A percentile compares a stretch with the other conserved stretches of the same genome.
These are phyloP conservation scores for Escovopsis sp. DNA, from an alignment of 2,329 filamentous ascomycete species.

Conservation along the genomic window DNA sequence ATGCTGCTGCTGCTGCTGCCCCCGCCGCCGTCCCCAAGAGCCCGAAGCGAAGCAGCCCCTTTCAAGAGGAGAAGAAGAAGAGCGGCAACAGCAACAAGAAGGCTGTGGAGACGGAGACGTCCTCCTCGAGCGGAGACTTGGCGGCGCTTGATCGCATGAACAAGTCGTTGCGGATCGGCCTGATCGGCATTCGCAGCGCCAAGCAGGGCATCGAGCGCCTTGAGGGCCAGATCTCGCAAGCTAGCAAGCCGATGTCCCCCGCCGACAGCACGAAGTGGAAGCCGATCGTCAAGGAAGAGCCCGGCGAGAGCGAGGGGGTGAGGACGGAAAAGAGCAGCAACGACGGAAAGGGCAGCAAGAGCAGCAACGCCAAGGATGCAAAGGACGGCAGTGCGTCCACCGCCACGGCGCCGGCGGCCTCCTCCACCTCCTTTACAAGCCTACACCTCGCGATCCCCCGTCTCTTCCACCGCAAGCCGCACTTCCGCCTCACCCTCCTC, in stretches of 20 bases:
- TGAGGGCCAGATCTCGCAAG: conserved; percentile 33
- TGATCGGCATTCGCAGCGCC: conserved; percentile 36
- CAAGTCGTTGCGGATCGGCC: conserved; percentile 33
- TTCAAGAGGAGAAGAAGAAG: conserved; percentile 9
- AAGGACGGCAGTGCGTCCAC: conserved; percentile 7
- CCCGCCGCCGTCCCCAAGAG: neutral
- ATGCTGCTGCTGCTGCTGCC: neutral
- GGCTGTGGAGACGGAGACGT: conserved; percentile 6
- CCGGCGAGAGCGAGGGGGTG: no score
- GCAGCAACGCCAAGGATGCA: neutral
- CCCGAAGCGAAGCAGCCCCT: conserved; percentile 1
- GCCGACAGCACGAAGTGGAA: neutral
- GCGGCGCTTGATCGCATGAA: conserved; percentile 34
- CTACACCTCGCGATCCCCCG: conserved; percentile 29
- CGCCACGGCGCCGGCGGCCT: conserved; percentile 3
- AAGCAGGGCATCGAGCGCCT: conserved; percentile 44
- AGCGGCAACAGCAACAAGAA: conserved; percentile 1
- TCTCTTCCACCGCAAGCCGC: conserved; percentile 28
- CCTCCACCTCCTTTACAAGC: conserved; percentile 16
- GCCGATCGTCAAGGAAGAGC: no score
- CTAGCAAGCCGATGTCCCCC: conserved; percentile 13
- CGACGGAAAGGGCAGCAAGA: conserved; percentile 5
- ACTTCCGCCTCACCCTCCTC: conserved; percentile 31
- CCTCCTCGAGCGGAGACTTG: conserved; percentile 24
- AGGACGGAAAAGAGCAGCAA: no score